Evolutionary conservation across 495 filamentous ascomycete genomes (phyloP).

Genomic region (Penicillium odoratum): DNA sequence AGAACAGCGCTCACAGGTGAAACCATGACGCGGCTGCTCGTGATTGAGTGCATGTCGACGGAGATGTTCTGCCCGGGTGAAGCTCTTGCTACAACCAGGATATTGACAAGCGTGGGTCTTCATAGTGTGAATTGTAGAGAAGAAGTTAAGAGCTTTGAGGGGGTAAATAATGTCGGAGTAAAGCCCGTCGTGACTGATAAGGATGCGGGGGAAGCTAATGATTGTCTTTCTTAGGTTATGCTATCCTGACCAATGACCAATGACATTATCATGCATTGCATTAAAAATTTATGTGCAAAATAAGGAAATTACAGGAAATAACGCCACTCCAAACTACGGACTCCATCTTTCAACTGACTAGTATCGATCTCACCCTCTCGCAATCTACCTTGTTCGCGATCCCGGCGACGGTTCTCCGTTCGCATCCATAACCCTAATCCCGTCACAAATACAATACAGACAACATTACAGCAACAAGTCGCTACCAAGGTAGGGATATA

Average conservation of each 20-base stretch:
- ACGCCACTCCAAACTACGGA: constrained; percentile 57
- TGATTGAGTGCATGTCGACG: constrained; percentile 61
- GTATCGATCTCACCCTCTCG: constrained; percentile 61
- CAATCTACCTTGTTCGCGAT: constrained; percentile 58
- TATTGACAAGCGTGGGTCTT: constrained; percentile 46
- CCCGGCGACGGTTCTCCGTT: constrained; percentile 61
- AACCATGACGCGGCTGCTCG: constrained; percentile 43
- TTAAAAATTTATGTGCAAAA: no score
- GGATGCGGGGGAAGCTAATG: constrained; percentile 19
- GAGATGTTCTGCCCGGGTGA: constrained; percentile 59
- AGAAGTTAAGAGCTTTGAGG: neutral
- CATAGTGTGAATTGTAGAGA: constrained; percentile 15
- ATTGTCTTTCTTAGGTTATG: neutral
- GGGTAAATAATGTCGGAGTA: constrained; percentile 15
- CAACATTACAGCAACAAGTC: constrained; percentile 68
- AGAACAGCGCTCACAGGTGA: constrained; percentile 56
- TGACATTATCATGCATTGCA: neutral
- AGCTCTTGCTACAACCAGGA: constrained; percentile 52
- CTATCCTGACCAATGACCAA: neutral
- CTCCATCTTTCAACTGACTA: constrained; percentile 59
- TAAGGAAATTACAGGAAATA: constrained; percentile 51
- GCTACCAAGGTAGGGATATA: constrained; percentile 66
- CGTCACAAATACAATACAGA: constrained; percentile 56
- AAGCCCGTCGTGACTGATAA: constrained; percentile 20
- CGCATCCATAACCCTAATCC: constrained; percentile 64